Conservation (phyloP, 768 basidiomycete genomes). For the Pilatotrama ljubarskyi region DNA sequence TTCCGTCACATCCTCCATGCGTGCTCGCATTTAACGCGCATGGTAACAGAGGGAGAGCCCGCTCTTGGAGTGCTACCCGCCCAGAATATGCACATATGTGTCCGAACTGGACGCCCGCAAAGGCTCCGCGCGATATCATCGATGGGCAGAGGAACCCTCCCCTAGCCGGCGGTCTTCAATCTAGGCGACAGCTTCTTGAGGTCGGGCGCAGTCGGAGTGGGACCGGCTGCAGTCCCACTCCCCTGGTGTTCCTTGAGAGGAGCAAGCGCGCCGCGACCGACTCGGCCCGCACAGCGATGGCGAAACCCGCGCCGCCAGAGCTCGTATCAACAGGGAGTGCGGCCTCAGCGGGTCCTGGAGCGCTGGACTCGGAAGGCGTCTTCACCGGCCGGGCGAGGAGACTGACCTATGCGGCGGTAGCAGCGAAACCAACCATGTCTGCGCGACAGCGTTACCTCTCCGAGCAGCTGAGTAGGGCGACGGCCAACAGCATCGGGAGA, state of each 20-base stretch:
- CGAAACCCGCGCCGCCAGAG: not conserved
- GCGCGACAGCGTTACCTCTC: not conserved
- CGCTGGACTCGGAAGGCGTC: not conserved
- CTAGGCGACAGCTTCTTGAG: not conserved
- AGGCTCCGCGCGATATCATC: not conserved
- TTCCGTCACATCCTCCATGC: no score
- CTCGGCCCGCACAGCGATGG: not conserved
- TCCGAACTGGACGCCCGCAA: not conserved
- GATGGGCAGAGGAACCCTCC: not conserved
- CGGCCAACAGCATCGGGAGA: not conserved
- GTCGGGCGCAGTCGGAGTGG: conserved; percentile 5
- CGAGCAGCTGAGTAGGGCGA: not conserved
- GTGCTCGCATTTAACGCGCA: not conserved
- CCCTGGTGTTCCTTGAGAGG: not conserved
- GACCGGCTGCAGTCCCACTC: not conserved
- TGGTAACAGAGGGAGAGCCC: not conserved
- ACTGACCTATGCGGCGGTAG: not conserved
- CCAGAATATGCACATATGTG: not conserved
- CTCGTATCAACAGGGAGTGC: not conserved
- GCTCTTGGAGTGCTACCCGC: not conserved
- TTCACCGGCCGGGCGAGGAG: not conserved
- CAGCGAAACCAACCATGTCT: not conserved
- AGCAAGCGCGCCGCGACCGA: not conserved
- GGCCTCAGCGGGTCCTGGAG: not conserved
- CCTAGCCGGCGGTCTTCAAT: not conserved